Conservation (phyloP, 2,329 filamentous ascomycete species). For the Penicillium sp. region DNA sequence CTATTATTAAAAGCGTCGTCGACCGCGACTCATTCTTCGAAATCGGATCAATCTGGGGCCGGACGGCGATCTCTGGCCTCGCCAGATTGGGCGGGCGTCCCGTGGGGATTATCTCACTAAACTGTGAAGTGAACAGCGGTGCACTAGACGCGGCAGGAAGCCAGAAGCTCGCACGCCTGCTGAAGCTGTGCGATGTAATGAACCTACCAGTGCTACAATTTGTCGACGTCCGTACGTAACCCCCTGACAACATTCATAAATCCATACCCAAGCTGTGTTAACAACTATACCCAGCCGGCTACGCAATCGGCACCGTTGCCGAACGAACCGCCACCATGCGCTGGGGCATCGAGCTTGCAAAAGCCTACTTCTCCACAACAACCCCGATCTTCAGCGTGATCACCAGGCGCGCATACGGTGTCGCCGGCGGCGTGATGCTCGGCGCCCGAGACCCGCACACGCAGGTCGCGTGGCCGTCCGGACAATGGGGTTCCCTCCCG, state of each 20-base stretch:
- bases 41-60: constrained; percentile 67
- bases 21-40: constrained; percentile 66
- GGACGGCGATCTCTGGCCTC: constrained; percentile 64
- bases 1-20: constrained; percentile 62
- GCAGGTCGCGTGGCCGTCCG: constrained; percentile 67
- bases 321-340: constrained; percentile 69
- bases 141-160: constrained; percentile 65
- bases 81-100: constrained; percentile 62
- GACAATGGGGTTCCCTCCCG: constrained; percentile 66
- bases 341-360: constrained; percentile 65
- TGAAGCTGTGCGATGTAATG: constrained; percentile 69
- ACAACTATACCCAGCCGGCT: constrained; percentile 50
- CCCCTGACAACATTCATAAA: not conserved
- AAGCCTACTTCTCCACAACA: constrained; percentile 66
- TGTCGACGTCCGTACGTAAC: constrained; percentile 59
- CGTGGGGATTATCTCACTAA: constrained; percentile 64
- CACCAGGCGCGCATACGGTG: constrained; percentile 64
- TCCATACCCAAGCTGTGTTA: too few relatives aligned
- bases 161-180: constrained; percentile 64
- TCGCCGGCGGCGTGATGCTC: constrained; percentile 68
- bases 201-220: constrained; percentile 69
- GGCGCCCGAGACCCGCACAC: constrained; percentile 65
- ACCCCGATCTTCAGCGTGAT: constrained; percentile 68
- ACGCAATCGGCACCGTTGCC: constrained; percentile 67
- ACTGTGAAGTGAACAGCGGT: constrained; percentile 66